phyloP scores from a whole-genome alignment of 75 land plant species.

The Pinus albicaulis region DNA sequence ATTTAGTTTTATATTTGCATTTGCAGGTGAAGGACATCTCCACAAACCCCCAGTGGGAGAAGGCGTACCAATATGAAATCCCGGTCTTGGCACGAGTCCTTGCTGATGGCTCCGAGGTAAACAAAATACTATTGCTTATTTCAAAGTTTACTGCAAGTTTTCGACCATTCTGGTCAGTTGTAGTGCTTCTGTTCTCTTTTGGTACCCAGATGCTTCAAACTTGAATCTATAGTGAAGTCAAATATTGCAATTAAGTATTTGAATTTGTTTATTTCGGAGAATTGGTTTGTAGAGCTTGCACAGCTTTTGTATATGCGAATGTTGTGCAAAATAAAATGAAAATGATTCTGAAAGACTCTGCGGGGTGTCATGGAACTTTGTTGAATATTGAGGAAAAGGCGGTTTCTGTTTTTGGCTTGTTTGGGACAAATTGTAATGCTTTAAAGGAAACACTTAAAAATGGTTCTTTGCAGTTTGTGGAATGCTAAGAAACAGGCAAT shows the following conservation, averaged over 20 bases:
- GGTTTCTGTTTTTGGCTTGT: no score
- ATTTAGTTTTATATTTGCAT: constrained; percentile 4
- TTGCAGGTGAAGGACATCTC: constrained; percentile 83
- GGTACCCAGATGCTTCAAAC: background rate
- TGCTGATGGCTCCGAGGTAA: constrained; percentile 84
- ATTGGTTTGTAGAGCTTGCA: background rate
- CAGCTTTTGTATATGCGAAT: background rate
- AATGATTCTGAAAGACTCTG: no score
- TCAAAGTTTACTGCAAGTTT: constrained; percentile 5
- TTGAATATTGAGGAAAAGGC: no score
- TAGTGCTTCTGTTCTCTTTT: background rate
- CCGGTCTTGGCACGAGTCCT: constrained; percentile 80
- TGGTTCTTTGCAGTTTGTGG: no score
- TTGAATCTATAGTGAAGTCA: background rate
- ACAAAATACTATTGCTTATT: background rate
- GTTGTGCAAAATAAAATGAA: no score
- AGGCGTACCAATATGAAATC: constrained; percentile 89
- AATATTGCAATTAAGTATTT: background rate
- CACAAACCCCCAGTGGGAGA: constrained; percentile 79
- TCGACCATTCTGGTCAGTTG: background rate
- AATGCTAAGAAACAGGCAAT: no score
- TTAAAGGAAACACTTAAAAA: background rate
- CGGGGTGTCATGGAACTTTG: background rate
- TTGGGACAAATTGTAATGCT: background rate
- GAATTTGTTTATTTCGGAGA: background rate